These are phyloP conservation scores for Canavalia gladiata DNA, from an alignment of 306 rosid species.

Conservation along the genomic window DNA sequence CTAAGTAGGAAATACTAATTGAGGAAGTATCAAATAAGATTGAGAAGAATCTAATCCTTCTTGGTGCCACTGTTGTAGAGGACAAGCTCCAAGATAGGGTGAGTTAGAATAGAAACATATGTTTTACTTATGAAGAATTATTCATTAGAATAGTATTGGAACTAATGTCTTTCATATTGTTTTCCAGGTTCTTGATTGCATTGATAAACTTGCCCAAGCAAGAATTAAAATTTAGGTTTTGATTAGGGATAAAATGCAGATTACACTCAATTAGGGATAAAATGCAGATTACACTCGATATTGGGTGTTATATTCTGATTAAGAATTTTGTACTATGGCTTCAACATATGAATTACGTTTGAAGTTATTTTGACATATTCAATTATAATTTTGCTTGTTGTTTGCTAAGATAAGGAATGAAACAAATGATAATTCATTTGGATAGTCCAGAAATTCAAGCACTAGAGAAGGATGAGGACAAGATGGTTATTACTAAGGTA, in stretches of 20 bases:
- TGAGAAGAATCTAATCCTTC: conserved; percentile 82
- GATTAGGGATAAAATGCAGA: conserved; percentile 99
- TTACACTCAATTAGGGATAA: conserved; percentile 98
- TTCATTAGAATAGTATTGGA: conserved; percentile 26
- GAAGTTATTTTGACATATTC: conserved; percentile 53
- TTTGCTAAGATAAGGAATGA: conserved; percentile 97
- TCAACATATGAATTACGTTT: conserved; percentile 28
- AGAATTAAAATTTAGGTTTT: conserved; percentile 99
- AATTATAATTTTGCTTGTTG: conserved; percentile 88
- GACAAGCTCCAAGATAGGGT: conserved; percentile 99
- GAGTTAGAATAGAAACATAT: conserved; percentile 47
- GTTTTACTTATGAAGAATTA: conserved; percentile 9
- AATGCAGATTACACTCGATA: conserved; percentile 98
- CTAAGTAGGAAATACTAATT: conserved; percentile 60
- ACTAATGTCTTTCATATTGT: conserved; percentile 51
- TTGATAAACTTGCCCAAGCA: conserved; percentile 95
- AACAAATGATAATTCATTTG: conserved; percentile 80
- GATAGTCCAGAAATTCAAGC: conserved; percentile 75
- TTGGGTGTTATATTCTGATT: conserved; percentile 71
- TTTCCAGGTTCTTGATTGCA: conserved; percentile 89
- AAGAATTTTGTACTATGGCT: conserved; percentile 6
- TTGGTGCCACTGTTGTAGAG: conserved; percentile 98
- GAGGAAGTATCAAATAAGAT: conserved; percentile 75
- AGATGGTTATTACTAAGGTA: conserved; percentile 69
- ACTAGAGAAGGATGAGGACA: conserved; percentile 83